Evolutionary conservation across 2,329 filamentous ascomycete species (phyloP), one percentile per base, ranked within the genome.

Genomic region (Botrytis squamosa): DNA sequence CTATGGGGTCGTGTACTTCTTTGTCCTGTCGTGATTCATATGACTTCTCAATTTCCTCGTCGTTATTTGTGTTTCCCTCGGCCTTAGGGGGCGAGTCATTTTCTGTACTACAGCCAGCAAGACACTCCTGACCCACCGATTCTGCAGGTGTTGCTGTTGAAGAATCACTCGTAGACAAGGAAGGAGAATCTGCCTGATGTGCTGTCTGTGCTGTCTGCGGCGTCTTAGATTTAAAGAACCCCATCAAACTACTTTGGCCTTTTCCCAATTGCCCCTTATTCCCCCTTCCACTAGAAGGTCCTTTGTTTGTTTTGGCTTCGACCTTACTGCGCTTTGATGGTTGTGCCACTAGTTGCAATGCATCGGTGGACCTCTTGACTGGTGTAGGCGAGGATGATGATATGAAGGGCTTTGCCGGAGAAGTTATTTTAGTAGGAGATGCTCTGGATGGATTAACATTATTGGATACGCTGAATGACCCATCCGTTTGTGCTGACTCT

Each of bases 171-270:
- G 52, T 42, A 18, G 38, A 46, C 22, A 44, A n/a, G 10, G 66
- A 57, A 38, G 67, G 57, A 18, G n/a, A 29, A 57, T 33, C 7
- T 57, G n/a, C 25, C 5, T 25, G 33, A 22, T 36, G 29, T 38
- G 14, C 5, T 5, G 29, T 40, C 10, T 36, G 29, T 38, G 10
- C 25, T 29, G 33, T 36, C 46, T 22, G 46, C 16, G 49, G 71
- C n/a, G 63, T 67, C 77, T 89, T 91, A 0, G 90, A 86, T 76
- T 90, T 91, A 84, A 97, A 96, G 84, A 97, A 97, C 2, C 93
- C 92, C 80, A 88, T 92, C 20, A 97, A 84, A 74, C 76, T 81
- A 62, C 78, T 80, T 74, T 82, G 81, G 18, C 76, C 78, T 69
- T 79, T 82, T n/a, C 69, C 72, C 77, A 86, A 84, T 78, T 90